Evolutionary conservation across 352 stramenopile species (phyloP).

Genomic region (Phytophthora nicotianae): DNA sequence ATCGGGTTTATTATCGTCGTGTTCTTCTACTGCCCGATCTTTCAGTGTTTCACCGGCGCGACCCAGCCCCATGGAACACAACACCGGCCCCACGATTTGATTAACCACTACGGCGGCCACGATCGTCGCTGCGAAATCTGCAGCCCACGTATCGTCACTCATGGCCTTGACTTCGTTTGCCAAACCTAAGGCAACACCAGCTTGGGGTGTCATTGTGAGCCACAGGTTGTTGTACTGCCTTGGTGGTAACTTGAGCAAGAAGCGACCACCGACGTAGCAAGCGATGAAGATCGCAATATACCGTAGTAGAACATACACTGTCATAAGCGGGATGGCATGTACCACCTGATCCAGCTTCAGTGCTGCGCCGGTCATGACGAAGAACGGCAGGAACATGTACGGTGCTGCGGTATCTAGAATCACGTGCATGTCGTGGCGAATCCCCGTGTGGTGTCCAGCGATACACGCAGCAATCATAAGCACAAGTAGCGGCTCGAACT

Average conservation of each 20-base stretch:
- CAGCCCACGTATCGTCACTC: conserved; percentile 55
- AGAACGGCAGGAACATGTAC: conserved; percentile 79
- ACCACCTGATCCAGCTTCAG: conserved; percentile 75
- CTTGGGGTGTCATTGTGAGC: conserved; percentile 75
- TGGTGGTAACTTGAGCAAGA: conserved; percentile 62
- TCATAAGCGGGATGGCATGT: conserved; percentile 68
- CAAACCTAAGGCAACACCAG: conserved; percentile 62
- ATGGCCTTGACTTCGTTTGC: conserved; percentile 66
- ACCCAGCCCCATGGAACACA: conserved; percentile 60
- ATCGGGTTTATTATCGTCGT: conserved; percentile 7
- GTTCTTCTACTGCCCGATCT: conserved; percentile 23
- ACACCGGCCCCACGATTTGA: conserved; percentile 68
- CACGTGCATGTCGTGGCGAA: conserved; percentile 78
- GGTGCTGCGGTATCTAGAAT: conserved; percentile 68
- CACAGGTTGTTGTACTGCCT: conserved; percentile 77
- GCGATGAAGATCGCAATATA: conserved; percentile 72
- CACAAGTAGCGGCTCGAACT: conserved; percentile 69
- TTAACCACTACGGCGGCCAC: conserved; percentile 73
- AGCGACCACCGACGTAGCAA: conserved; percentile 65
- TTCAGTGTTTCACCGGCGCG: conserved; percentile 53
- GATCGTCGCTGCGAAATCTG: conserved; percentile 68
- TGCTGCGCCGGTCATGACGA: conserved; percentile 73
- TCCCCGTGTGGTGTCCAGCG: conserved; percentile 58
- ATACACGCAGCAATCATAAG: conserved; percentile 73
- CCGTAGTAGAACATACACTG: conserved; percentile 59